Percentiles rank a stretch among this genome's conserved stretches.
Conservation (phyloP, 1,139 yeast genomes). For the Barnettozyma hawaiiensis region DNA sequence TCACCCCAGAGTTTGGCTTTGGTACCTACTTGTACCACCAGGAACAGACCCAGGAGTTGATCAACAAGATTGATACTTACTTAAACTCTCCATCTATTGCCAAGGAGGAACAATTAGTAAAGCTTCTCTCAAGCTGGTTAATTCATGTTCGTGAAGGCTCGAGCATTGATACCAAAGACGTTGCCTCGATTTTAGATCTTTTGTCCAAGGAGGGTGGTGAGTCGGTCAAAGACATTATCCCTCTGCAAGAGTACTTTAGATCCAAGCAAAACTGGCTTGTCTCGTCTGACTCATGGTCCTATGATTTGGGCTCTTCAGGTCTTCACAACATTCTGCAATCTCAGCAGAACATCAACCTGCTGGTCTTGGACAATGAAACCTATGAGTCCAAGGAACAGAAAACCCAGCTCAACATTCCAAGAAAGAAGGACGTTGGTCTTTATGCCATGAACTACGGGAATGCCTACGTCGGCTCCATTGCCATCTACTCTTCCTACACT, state of each 20-base stretch:
- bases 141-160: constrained; percentile 35
- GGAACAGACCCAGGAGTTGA: constrained; percentile 45
- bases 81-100: constrained; percentile 33
- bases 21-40: constrained; percentile 65
- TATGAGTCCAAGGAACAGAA: constrained; percentile 34
- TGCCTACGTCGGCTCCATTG: constrained; percentile 91
- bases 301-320: constrained; percentile 88
- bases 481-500: constrained; percentile 88
- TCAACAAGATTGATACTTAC: constrained; percentile 43
- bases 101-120: constrained; percentile 38
- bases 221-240: constrained; percentile 42
- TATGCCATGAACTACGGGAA: constrained; percentile 94
- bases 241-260: constrained; percentile 40
- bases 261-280: constrained; percentile 69
- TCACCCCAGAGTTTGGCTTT: constrained; percentile 81
- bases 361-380: constrained; percentile 92
- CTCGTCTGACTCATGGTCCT: constrained; percentile 95
- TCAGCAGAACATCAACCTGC: constrained; percentile 73
- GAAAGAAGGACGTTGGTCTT: constrained; percentile 91
- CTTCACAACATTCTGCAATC: constrained; percentile 79
- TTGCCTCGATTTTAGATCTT: constrained; percentile 3
- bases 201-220: constrained; percentile 19
- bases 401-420: constrained; percentile 32
- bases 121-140: constrained; percentile 66
- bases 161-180: constrained; percentile 48